These are phyloP conservation scores for Kwoniella europaea DNA, from an alignment of 768 basidiomycete genomes.

Conservation along the genomic window DNA sequence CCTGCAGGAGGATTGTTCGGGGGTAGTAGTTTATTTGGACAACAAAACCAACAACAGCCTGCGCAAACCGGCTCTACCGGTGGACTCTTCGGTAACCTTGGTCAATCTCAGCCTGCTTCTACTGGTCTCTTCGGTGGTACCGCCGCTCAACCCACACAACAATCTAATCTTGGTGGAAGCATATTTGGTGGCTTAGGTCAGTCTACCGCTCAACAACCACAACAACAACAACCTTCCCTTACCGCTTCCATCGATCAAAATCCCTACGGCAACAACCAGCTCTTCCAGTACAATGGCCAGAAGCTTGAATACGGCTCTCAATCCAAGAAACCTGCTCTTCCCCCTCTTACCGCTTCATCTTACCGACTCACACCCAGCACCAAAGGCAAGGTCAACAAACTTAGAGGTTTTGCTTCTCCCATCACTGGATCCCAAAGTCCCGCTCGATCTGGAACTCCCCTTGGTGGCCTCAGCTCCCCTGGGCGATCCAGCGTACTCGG, in stretches of 20 bases:
- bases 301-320: slow-evolving; percentile 48
- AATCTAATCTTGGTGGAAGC: slow-evolving; percentile 53
- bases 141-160: slow-evolving; percentile 58
- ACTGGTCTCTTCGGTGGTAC: slow-evolving; percentile 57
- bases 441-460: slow-evolving; percentile 33
- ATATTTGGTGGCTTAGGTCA: slow-evolving; percentile 62
- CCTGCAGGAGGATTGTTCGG: slow-evolving; percentile 45
- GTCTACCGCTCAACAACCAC: slow-evolving; percentile 64
- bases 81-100: slow-evolving; percentile 57
- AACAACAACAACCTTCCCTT: slow-evolving; percentile 63
- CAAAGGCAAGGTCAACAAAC: slow-evolving; percentile 48
- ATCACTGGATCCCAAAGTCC: slow-evolving; percentile 36
- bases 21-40: slow-evolving; percentile 45
- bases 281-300: slow-evolving; percentile 57
- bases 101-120: slow-evolving; percentile 56
- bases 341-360: slow-evolving; percentile 55
- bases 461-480: slow-evolving; percentile 29
- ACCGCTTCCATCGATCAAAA: slow-evolving; percentile 85
- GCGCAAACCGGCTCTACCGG: slow-evolving; percentile 48
- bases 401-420: slow-evolving; percentile 56
- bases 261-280: slow-evolving; percentile 60
- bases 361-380: slow-evolving; percentile 52
- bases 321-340: slow-evolving; percentile 55
- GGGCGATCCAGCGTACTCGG: slow-evolving; percentile 36
- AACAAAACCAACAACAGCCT: slow-evolving; percentile 51